Base-by-base conservation (phyloP, 352 stramenopile genomes). In the Globisporangium viniferum region DNA sequence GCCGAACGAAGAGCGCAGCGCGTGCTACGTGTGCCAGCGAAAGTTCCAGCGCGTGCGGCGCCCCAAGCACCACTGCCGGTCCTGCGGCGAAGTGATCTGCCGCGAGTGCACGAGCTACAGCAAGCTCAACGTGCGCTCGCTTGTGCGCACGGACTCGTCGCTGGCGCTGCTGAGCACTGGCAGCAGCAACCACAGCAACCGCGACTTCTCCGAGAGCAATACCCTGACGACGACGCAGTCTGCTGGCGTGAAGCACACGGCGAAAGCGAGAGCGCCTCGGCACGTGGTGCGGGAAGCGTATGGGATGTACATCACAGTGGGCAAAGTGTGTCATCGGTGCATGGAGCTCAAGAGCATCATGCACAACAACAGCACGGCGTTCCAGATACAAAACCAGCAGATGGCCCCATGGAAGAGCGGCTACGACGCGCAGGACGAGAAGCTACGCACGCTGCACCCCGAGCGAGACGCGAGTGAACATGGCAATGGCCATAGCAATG, bases 1-100 rank as follows among this genome's bases (percentile, higher is more conserved):
- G 33, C 73, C 80, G 1, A 82, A 92, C 70, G 72, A 82, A 29
- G 80, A 82, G 18, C 82, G 84, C 44, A 70, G 73, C 33, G 61
- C 54, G 27, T 92, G 84, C 58, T 78, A 70, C 2, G 78, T 91
- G 65, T 92, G 84, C 71, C 75, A 84, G 54, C 81, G 81, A 51
- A 80, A 80, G 53, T 92, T 92, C 65, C 82, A 81, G 59, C 73
- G 84, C 41, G 74, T 88, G 9, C 62, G 73, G 9, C 78, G 84
- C 35, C 82, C 81, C 35, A 86, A 89, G 36, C 84, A 94, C 54
- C 84, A 94, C 68, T 94, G 84, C 53, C 84, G 84, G 33, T 81
- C 84, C 1, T 94, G 83, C 24, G 83, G 83, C 44, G 83, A 91
- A 76, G 74, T 90, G 24, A 89, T 89, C 48, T 89, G 81, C 58